Base-by-base conservation (phyloP, 176 grass and related monocot species). In the Hordeum vulgare region DNA sequence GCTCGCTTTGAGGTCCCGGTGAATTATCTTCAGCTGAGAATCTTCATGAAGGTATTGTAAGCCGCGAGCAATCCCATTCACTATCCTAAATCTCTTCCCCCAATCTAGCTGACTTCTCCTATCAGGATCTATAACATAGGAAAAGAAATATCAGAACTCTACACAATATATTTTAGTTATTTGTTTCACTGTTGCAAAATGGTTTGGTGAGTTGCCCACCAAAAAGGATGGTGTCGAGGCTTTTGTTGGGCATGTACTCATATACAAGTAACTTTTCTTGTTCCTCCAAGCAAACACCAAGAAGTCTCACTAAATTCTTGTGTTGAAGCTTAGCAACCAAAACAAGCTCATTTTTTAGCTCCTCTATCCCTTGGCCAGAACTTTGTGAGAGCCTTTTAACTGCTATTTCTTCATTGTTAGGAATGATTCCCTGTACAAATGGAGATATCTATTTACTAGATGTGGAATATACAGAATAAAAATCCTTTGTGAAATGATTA, bases 11-110 rank as follows among this genome's bases (percentile, higher is more conserved):
- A 86, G 88, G 40, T 90, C 88, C 17, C 88, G 35, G 49, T 94
- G 94, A 71, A 97, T 91, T 56, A 97, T 94, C 75, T 66, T 91
- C 49, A 94, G 33, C 49, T 87, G 90, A 70, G 94, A 97, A 76
- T 97, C 94, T 90, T 97, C 91, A 28, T 97, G 94, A 53, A 97
- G 85, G 63, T 97, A 97, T 20, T 91, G 91, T 63, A 97, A 84
- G 25, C 94, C 94, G 76, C 94, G 71, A 33, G 94, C 84, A 56
- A 91, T 74, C 41, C 89, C 94, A 44, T 88, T 35, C 8, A 97
- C 81, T 78, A 86, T 90, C 66, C 85, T 86, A 62, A 74, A 79
- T 66, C 89, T 90, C 67, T 35, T 86, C 76, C 45, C 70, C 94
- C 94, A 97, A 11, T 83, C 85, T 20, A 97, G 63, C 61, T 74